A percentile compares a stretch with the other conserved stretches of the same genome.
These are phyloP conservation scores for Gnetum montanum DNA, from an alignment of 75 land plant genomes.

Conservation along the genomic window DNA sequence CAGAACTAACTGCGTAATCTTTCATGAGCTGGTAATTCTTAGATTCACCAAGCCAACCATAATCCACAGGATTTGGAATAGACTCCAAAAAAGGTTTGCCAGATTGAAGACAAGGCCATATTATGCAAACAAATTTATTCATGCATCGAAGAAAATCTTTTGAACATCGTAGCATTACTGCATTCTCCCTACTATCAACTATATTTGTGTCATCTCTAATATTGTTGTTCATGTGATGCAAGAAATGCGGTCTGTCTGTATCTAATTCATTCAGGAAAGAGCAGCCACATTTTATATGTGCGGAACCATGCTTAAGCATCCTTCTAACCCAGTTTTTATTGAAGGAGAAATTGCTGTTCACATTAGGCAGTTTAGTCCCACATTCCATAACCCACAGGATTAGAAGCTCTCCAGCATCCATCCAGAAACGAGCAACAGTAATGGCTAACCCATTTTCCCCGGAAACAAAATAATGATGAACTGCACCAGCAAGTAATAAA, in stretches of 20 bases:
- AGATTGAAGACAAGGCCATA: conserved; percentile 19
- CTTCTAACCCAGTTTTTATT: background rate
- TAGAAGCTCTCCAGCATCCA: conserved; percentile 27
- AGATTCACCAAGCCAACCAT: conserved; percentile 18
- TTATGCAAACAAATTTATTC: background rate
- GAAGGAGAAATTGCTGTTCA: background rate
- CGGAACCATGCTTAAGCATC: background rate
- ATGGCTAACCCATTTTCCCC: conserved; percentile 28
- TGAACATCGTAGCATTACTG: background rate
- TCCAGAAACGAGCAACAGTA: conserved; percentile 25
- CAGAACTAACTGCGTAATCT: background rate
- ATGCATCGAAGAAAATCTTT: conserved; percentile 2
- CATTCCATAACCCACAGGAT: conserved; percentile 3
- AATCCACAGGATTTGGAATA: conserved; percentile 24
- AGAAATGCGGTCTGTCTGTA: background rate
- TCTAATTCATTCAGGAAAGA: background rate
- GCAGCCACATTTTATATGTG: background rate
- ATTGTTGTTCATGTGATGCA: background rate
- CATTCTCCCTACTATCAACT: background rate
- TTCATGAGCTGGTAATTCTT: background rate
- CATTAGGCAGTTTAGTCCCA: background rate
- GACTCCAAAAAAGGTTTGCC: conserved; percentile 6
- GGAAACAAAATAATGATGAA: conserved; percentile 19
- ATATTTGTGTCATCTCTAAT: background rate
- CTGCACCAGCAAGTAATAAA: conserved; percentile 33